Evolutionary conservation across 73 alveolate species (phyloP).

Genomic region (Paraurostyla sp.): DNA sequence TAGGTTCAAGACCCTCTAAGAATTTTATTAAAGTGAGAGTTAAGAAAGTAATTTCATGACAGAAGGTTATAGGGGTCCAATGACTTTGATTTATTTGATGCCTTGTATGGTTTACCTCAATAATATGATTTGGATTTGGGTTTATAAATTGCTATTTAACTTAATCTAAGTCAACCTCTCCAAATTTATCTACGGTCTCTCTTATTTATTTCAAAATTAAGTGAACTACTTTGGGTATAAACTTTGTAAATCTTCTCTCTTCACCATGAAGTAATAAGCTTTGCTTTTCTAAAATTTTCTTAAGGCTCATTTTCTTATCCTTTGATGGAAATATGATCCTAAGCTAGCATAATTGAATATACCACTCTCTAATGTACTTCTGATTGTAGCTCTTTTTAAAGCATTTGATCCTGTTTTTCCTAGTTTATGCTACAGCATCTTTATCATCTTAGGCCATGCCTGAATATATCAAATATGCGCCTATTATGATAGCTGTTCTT

Average conservation of each 20-base stretch:
- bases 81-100: background rate
- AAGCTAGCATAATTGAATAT: background rate
- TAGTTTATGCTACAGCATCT: constrained; percentile 48
- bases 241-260: constrained; percentile 47
- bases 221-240: constrained; percentile 60
- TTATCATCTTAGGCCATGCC: constrained; percentile 56
- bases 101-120: background rate
- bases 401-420: constrained; percentile 53
- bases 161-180: too few species aligned
- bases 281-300: constrained; percentile 43
- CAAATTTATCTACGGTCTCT: background rate
- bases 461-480: constrained; percentile 73
- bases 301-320: background rate
- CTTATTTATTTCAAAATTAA: background rate
- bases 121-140: too few species aligned
- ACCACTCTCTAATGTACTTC: constrained; percentile 19
- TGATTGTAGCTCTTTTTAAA: constrained; percentile 58
- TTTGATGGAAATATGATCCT: constrained; percentile 23
- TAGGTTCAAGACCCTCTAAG: background rate
- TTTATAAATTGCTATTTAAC: background rate
- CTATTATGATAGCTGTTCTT: constrained; percentile 87
- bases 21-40: background rate
- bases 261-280: constrained; percentile 64
- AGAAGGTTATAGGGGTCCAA: background rate
- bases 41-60: background rate